A percentile compares a stretch with the other conserved stretches of the same genome.
These are phyloP conservation scores for Uncinocarpus reesii DNA, from an alignment of 2,329 filamentous ascomycete species.

Conservation along the genomic window DNA sequence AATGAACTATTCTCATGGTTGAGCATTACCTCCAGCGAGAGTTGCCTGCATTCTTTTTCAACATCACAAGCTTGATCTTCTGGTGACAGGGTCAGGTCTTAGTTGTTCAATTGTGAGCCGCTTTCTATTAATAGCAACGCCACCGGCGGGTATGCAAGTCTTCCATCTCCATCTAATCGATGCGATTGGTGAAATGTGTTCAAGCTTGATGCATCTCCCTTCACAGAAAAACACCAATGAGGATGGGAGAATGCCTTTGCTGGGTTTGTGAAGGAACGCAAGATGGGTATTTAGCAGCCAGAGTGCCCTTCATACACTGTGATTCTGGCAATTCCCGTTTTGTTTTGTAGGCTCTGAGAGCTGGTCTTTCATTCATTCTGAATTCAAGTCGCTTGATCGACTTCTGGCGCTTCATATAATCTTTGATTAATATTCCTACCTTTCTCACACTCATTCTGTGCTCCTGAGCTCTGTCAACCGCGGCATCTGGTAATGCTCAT, in stretches of 20 bases:
- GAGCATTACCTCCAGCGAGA: no score
- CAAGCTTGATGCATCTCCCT: neutral
- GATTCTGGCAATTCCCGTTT: neutral
- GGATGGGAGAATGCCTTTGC: neutral
- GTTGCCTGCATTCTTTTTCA: no score
- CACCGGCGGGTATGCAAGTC: neutral
- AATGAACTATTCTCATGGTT: no score
- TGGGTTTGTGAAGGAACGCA: neutral
- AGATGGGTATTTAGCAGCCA: conserved; percentile 3
- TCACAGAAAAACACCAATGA: neutral
- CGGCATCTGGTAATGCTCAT: neutral
- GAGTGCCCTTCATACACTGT: neutral
- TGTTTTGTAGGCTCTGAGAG: conserved; percentile 1
- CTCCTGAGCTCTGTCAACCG: neutral
- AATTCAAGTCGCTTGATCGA: conserved; percentile 6
- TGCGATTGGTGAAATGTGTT: neutral
- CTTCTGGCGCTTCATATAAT: neutral
- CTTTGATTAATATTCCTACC: neutral
- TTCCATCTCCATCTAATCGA: neutral
- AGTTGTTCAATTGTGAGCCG: no score
- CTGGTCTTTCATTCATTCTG: neutral
- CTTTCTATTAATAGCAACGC: no score
- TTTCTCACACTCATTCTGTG: neutral
- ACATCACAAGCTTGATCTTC: no score
- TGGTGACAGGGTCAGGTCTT: no score